Evolutionary conservation across 345 rosid genomes (phyloP), one percentile per base, ranked within the genome.

Genomic region (Aegle marmelos): DNA sequence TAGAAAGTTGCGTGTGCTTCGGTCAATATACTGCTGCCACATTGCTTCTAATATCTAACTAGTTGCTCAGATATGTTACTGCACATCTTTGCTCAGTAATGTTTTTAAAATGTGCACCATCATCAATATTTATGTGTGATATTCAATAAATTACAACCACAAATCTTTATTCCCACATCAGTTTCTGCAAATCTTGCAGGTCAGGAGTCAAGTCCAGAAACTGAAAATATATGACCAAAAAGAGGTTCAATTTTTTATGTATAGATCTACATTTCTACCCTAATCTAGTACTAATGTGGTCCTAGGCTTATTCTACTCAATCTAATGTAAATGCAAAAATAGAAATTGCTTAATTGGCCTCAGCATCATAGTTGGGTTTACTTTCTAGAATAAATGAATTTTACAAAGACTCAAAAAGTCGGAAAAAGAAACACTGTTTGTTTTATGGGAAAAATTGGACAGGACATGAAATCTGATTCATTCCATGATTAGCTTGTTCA

Each of bases 1-100:
- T 28, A 34, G 36, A 24, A 50, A 66, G 75, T 74, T 59, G 81
- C 83, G 65, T 77, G 83, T 74, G 83, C 76, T 33, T 57, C 58
- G 74, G 74, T 80, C 45, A 74, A 48, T 74, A 25, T 1, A 28
- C 7, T 53, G n/a, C 3, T 27, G 66, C 33, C 22, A 36, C 21
- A 24, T 24, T 37, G 56, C 66, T 37, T 45, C 50, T 11, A 13
- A 45, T 17, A 3, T 58, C 34, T 50, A 34, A 34, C 65, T 36
- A 25, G 48, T 24, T 59, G 36, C 56, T 14, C 4, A 36, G 10
- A 36, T 34, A 65, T 24, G 13, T 14, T 41, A 13, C 14, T 50
- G 22, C 22, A 16, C 0, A 53, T 53, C 21, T 17, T 45, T 53
- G 5, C 57, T 53, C 22, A 53, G 5, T 53, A 53, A 53, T 17